phyloP scores from a whole-genome alignment of 352 stramenopile genomes.

The Pythium scleroteichum region DNA sequence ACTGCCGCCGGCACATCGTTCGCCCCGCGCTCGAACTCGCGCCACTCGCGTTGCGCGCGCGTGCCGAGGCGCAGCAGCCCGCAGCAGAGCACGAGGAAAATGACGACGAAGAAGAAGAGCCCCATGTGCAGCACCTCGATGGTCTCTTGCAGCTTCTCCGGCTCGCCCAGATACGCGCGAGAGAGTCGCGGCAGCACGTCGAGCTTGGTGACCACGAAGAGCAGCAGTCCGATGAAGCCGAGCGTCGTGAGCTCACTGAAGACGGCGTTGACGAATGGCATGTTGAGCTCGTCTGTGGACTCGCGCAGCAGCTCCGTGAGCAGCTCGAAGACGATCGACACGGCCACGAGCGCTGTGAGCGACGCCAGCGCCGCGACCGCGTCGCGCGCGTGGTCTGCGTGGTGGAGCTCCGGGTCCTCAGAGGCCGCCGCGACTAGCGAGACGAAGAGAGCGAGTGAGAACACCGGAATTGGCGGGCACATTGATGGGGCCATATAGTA shows the following conservation, averaged over 20 bases:
- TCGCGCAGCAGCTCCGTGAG: slow-evolving; percentile 29
- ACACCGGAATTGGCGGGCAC: too few species aligned
- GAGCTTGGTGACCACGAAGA: slow-evolving; percentile 49
- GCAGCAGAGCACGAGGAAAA: slow-evolving; percentile 73
- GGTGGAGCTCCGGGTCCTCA: background rate
- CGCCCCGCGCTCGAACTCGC: slow-evolving; percentile 65
- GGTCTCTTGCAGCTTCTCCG: slow-evolving; percentile 61
- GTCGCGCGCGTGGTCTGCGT: background rate
- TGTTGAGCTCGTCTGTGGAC: slow-evolving; percentile 28
- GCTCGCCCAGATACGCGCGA: slow-evolving; percentile 37
- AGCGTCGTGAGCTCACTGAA: slow-evolving; percentile 32
- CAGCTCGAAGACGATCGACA: slow-evolving; percentile 25
- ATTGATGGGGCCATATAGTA: too few species aligned
- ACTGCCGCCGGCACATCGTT: slow-evolving; percentile 54
- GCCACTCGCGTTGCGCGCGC: slow-evolving; percentile 65
- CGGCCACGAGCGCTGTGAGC: slow-evolving; percentile 13
- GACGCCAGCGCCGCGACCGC: slow-evolving; percentile 6
- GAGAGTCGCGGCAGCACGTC: slow-evolving; percentile 54
- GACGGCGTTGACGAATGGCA: slow-evolving; percentile 33
- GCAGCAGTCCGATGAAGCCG: slow-evolving; percentile 22
- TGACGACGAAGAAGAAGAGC: slow-evolving; percentile 82
- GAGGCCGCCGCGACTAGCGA: background rate
- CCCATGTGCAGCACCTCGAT: slow-evolving; percentile 80
- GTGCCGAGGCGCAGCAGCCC: slow-evolving; percentile 63
- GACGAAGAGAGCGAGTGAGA: too few species aligned